Base-by-base conservation (phyloP, 83 land plant genomes). In the Larix sibirica region DNA sequence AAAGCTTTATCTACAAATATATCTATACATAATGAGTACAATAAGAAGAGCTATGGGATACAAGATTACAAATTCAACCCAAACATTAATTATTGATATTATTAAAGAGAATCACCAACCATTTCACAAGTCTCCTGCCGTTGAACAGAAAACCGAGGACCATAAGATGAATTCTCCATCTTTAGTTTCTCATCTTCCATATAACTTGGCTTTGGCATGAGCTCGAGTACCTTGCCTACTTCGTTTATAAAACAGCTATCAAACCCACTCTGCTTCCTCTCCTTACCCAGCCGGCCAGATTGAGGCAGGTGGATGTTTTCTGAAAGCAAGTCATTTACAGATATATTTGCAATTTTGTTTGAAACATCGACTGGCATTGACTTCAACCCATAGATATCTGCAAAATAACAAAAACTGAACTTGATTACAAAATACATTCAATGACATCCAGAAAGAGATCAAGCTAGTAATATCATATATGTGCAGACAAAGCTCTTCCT, bases 311-410 rank as follows among this genome's bases (percentile, higher is more conserved):
- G 24, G 16, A 75, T 23, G 17, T 50, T 50, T 50, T 47, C 60
- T 50, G 78, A 75, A 50, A 75, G 78, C 23, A 75, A 23, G 78
- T 75, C 78, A 75, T 75, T 50, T 50, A 75, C 18, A 47, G 59
- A 75, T 75, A 75, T 4, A 75, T 75, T 59, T 47, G 23, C 18
- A 23, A 75, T 44, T 12, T 47, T 23, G 24, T 74, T 47, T 44
- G 77, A 74, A 21, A 74, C 24, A 74, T 74, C 28, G 42, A 74
- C 10, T 74, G 77, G 26, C 77, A 47, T 74, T 47, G 77, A 42
- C 77, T 74, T 74, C 77, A 74, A 47, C 16, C 77, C 56, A 44
- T 74, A 74, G 58, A 74, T 44, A 74, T 47, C 77, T 70, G 75
- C 44, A 70, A 70, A 70, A 36, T 40, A 70, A 20, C 17, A 47